Conservation (phyloP, 257 asterid genomes). For the Solanum virginianum region DNA sequence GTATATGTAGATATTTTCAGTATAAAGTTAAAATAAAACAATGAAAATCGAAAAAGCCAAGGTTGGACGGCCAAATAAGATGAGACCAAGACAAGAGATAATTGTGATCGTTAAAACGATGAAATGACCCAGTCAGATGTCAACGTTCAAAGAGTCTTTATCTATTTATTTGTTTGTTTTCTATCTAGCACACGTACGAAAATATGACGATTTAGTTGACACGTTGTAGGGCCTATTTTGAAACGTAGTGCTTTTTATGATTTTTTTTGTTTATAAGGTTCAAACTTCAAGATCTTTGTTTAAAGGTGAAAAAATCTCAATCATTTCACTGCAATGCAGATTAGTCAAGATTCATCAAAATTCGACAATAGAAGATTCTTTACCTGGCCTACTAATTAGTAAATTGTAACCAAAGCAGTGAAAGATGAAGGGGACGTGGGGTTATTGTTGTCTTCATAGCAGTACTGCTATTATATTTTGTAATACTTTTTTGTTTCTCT, state of each 20-base stretch:
- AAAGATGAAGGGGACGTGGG: neutral
- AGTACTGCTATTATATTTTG: neutral
- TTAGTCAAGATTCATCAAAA: too few species aligned
- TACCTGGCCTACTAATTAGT: neutral
- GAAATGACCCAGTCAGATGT: conserved; percentile 26
- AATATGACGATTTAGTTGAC: too few species aligned
- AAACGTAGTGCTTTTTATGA: too few species aligned
- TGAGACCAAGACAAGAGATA: conserved; percentile 18
- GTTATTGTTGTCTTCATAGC: neutral
- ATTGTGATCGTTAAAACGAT: conserved; percentile 5
- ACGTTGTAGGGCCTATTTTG: too few species aligned
- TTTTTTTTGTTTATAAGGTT: too few species aligned
- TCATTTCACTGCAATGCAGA: too few species aligned
- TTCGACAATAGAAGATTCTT: neutral
- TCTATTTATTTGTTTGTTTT: too few species aligned
- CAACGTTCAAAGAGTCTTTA: too few species aligned
- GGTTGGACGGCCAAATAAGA: conserved; percentile 26
- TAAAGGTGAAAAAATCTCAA: too few species aligned
- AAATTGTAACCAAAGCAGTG: neutral
- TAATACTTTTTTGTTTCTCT: neutral
- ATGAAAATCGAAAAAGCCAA: conserved; percentile 22
- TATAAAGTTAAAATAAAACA: neutral
- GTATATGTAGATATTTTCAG: neutral
- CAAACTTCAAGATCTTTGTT: too few species aligned
- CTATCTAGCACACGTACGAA: too few species aligned